Conservation (phyloP, 176 grass and related monocot species). For the Cenchrus americanus region DNA sequence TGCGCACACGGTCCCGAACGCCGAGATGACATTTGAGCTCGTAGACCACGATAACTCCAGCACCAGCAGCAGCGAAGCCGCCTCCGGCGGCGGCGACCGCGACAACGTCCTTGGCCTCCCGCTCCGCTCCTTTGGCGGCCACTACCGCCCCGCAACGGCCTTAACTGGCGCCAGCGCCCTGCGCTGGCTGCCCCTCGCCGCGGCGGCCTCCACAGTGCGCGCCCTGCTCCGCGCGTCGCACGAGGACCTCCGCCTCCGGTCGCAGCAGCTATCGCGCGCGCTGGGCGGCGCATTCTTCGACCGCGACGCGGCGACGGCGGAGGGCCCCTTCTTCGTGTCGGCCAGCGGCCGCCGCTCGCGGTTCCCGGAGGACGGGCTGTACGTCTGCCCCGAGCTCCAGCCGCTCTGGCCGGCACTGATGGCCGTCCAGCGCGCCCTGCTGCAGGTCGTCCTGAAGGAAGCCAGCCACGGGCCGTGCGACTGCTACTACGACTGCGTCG, state of each 20-base stretch:
- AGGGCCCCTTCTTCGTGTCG: too few relatives aligned
- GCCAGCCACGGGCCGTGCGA: not conserved
- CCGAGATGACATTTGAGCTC: not conserved
- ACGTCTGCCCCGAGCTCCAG: constrained; percentile 32
- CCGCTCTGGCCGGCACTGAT: not conserved
- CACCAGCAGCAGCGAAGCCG: not conserved
- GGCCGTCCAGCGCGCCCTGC: not conserved
- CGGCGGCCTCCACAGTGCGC: not conserved
- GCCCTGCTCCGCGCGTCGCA: not conserved
- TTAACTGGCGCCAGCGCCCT: not conserved
- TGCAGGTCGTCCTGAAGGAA: not conserved
- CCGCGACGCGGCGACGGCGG: not conserved
- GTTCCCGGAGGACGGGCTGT: constrained; percentile 17
- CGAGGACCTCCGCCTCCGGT: constrained; percentile 15
- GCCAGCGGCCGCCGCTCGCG: not conserved
- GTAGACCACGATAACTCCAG: not conserved
- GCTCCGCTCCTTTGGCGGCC: not conserved
- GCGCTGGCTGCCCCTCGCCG: not conserved
- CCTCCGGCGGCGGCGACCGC: not conserved
- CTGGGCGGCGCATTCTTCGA: constrained; percentile 9
- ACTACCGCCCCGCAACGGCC: not conserved
- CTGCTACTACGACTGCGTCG: not conserved
- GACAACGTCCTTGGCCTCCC: not conserved
- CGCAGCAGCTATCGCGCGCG: not conserved
- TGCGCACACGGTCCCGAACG: not conserved